Conservation (phyloP, 768 basidiomycete genomes). For the Termitomyces sp. region DNA sequence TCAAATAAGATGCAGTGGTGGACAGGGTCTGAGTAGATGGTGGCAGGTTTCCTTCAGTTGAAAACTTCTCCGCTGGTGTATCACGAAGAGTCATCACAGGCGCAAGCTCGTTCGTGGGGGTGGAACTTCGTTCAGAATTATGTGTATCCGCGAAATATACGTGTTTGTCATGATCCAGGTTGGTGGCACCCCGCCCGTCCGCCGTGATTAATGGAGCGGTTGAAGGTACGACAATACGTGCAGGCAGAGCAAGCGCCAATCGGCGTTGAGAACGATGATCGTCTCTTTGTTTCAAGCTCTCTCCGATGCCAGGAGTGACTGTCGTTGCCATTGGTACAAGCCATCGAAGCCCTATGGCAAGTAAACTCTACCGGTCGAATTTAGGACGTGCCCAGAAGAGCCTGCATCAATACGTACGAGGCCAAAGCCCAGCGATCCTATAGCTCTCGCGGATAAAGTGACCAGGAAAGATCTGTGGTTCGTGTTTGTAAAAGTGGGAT, state of each 20-base stretch:
- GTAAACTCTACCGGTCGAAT: slow-evolving; percentile 29
- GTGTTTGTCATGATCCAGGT: slow-evolving; percentile 1
- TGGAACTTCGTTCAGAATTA: background rate
- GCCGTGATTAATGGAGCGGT: background rate
- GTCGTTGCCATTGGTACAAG: slow-evolving; percentile 20
- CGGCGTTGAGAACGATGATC: slow-evolving; percentile 9
- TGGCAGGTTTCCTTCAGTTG: background rate
- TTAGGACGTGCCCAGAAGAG: background rate
- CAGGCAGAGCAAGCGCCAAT: slow-evolving; percentile 5
- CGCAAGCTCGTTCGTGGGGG: background rate
- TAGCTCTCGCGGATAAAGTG: slow-evolving; percentile 17
- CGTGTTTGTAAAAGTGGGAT: background rate
- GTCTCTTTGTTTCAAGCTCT: background rate
- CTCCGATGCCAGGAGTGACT: background rate
- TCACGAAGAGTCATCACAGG: background rate
- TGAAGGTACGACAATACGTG: background rate
- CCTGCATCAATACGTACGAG: slow-evolving; percentile 24
- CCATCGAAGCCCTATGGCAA: slow-evolving; percentile 40
- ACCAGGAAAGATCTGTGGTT: slow-evolving; percentile 13
- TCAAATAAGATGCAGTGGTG: background rate
- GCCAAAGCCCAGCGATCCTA: slow-evolving; percentile 27
- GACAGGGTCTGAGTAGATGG: background rate
- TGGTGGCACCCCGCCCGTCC: background rate
- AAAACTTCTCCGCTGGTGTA: background rate
- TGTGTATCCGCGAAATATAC: slow-evolving; percentile 12